Percentiles rank a stretch among this genome's conserved stretches.
Conservation (phyloP, 768 basidiomycete genomes). For the Saitozyma podzolica region DNA sequence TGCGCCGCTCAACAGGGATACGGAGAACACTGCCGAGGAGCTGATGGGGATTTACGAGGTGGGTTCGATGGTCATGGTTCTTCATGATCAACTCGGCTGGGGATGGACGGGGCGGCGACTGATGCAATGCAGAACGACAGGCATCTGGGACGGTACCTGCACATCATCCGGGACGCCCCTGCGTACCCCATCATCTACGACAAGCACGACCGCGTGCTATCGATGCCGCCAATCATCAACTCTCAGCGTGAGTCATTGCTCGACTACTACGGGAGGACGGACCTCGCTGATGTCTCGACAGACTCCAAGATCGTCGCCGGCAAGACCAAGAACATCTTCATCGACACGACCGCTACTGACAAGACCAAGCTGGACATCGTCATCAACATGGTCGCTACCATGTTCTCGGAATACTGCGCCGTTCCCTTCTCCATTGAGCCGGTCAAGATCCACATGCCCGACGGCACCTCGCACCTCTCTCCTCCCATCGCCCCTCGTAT, state of each 20-base stretch:
- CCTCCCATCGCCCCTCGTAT: constrained; percentile 76
- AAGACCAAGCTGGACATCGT: constrained; percentile 95
- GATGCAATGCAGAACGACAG: constrained; percentile 70
- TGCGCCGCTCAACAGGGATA: constrained; percentile 74
- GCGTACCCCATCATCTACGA: constrained; percentile 99
- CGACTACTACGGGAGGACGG: background rate
- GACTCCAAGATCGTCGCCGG: constrained; percentile 87
- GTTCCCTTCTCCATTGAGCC: constrained; percentile 94
- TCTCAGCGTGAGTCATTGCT: constrained; percentile 44
- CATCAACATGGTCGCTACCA: constrained; percentile 88
- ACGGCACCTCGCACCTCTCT: constrained; percentile 71
- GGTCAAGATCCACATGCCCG: constrained; percentile 75
- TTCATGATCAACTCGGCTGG: background rate
- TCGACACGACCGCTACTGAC: constrained; percentile 96
- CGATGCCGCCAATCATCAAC: constrained; percentile 86
- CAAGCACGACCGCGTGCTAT: constrained; percentile 76
- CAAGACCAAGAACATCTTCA: constrained; percentile 89
- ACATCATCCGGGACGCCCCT: constrained; percentile 88
- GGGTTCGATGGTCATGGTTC: constrained; percentile 24
- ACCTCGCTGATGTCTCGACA: constrained; percentile 15
- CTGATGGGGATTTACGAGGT: constrained; percentile 95
- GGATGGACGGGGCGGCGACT: background rate
- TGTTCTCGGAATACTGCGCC: constrained; percentile 96
- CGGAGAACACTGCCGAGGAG: constrained; percentile 80
- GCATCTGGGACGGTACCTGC: constrained; percentile 83